Conservation (phyloP, 208 protist genomes). For the Willaertia magna region DNA sequence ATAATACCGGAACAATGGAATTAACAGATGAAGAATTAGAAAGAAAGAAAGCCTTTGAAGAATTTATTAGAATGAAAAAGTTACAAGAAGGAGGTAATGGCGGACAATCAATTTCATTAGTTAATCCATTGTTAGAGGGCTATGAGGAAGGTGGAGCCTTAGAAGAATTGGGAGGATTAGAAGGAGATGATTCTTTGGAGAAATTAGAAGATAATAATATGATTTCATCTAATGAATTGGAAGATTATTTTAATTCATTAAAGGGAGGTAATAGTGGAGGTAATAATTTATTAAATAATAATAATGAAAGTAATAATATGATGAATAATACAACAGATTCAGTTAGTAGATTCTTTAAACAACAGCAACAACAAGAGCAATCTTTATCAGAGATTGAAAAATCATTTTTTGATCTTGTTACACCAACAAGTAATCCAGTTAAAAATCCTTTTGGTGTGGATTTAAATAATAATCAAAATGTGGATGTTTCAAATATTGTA, state of each 20-base stretch:
- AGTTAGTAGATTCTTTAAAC: no score
- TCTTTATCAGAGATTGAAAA: background rate
- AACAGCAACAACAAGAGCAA: background rate
- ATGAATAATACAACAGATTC: no score
- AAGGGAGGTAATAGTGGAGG: background rate
- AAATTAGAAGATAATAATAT: no score
- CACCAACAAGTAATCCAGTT: background rate
- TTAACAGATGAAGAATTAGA: background rate
- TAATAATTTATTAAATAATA: background rate
- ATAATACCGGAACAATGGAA: background rate
- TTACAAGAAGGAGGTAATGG: background rate
- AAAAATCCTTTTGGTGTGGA: no score
- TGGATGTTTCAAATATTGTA: no score
- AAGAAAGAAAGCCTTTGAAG: background rate
- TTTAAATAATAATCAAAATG: background rate
- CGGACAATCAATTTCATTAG: no score
- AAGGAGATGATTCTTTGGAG: no score
- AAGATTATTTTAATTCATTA: background rate
- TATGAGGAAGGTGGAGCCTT: background rate
- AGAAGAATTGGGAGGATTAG: no score
- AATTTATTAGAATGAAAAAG: background rate
- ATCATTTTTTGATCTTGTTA: background rate
- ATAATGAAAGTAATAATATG: no score
- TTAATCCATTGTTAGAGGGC: background rate
- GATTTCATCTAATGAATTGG: background rate